Evolutionary conservation across 2,329 filamentous ascomycete species (phyloP).

Genomic region (Tetracladium maxilliforme): DNA sequence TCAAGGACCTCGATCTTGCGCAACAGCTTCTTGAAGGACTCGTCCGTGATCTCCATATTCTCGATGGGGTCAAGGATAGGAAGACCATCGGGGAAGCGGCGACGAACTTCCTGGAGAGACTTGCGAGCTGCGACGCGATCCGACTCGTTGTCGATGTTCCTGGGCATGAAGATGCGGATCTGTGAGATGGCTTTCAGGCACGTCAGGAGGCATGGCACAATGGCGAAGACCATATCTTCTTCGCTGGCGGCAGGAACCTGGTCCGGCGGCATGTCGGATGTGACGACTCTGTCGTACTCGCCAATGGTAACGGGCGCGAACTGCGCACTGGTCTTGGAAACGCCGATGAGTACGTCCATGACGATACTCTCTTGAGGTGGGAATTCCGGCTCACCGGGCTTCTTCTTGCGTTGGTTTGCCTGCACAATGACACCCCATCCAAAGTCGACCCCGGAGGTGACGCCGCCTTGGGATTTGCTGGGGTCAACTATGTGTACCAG

Average conservation of each 20-base stretch:
- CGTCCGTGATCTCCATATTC: slow-evolving; percentile 89
- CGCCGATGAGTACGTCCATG: slow-evolving; percentile 63
- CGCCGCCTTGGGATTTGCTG: too few relatives aligned
- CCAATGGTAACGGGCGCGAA: too few relatives aligned
- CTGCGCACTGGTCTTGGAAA: slow-evolving; percentile 34
- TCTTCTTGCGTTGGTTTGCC: slow-evolving; percentile 47
- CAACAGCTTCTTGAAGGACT: slow-evolving; percentile 83
- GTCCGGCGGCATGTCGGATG: slow-evolving; percentile 47
- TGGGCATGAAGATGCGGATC: slow-evolving; percentile 69
- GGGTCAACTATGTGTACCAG: slow-evolving; percentile 72
- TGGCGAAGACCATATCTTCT: slow-evolving; percentile 58
- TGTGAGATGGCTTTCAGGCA: slow-evolving; percentile 78
- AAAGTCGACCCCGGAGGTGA: too few relatives aligned
- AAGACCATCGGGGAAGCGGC: slow-evolving; percentile 83
- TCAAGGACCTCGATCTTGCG: slow-evolving; percentile 96
- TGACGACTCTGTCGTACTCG: too few relatives aligned
- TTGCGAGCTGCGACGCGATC: slow-evolving; percentile 56
- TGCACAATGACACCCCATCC: slow-evolving; percentile 88
- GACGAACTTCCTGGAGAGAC: slow-evolving; percentile 61
- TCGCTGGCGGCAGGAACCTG: slow-evolving; percentile 44
- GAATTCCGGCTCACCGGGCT: slow-evolving; percentile 54
- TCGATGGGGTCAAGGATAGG: slow-evolving; percentile 85
- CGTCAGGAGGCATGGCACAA: slow-evolving; percentile 73
- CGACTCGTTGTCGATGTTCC: slow-evolving; percentile 54
- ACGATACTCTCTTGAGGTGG: slow-evolving; percentile 65